These are phyloP conservation scores for Lepidium sativum DNA, from an alignment of 345 rosid genomes.

Conservation along the genomic window DNA sequence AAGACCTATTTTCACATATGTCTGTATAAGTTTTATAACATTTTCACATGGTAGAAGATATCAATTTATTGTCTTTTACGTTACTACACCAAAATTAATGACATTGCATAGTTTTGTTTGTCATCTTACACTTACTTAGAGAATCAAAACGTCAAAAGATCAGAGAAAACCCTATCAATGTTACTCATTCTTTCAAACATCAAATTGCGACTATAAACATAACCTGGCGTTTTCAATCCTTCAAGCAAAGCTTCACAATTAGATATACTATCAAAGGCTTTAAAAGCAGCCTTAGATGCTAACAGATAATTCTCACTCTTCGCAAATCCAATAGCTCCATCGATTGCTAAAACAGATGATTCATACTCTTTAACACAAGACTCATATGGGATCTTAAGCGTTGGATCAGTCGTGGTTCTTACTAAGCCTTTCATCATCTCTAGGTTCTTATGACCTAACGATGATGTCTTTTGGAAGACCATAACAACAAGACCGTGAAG, in stretches of 20 bases:
- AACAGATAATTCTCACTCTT: background rate
- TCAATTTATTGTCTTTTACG: too few relatives aligned
- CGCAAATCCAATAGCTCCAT: background rate
- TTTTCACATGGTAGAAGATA: too few relatives aligned
- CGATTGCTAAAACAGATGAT: background rate
- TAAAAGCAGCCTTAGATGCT: background rate
- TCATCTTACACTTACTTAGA: background rate
- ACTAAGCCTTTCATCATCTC: background rate
- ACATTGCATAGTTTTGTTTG: background rate
- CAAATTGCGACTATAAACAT: background rate
- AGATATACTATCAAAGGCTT: constrained; percentile 1
- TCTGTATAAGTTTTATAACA: too few relatives aligned
- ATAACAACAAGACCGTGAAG: constrained; percentile 1
- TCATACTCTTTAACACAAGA: constrained; percentile 6
- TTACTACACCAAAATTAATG: background rate
- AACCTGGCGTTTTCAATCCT: background rate
- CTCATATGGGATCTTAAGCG: background rate
- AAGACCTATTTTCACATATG: too few relatives aligned
- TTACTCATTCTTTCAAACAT: constrained; percentile 7
- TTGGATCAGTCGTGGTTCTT: constrained; percentile 12
- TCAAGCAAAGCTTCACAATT: background rate
- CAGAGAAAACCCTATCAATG: constrained; percentile 6
- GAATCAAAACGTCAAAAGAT: background rate
- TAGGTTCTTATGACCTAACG: constrained; percentile 2
- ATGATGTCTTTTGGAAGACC: background rate